Evolutionary conservation across 1,139 yeast genomes (phyloP), one percentile per base, ranked within the genome.

Genomic region (Diutina scorzettiae): DNA sequence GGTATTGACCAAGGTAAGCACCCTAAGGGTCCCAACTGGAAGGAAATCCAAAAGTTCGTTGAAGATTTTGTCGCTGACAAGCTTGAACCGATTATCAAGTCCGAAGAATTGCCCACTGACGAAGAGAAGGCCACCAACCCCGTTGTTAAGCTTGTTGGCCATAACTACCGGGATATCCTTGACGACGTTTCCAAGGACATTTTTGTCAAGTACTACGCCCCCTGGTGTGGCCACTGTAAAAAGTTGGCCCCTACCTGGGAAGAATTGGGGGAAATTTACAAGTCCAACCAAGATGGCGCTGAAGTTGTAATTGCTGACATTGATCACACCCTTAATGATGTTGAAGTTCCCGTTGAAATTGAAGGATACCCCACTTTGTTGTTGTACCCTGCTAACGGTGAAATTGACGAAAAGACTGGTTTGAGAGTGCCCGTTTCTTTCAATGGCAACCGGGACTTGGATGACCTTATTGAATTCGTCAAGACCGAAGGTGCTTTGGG

Each of bases 211-310:
- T 89, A 84, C 68, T 91, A 85, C 59, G 98, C 98, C 45, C 95
- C 96, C 65, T 91, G 98, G 98, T 89, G 98, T 71, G 96, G 97
- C 42, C 97, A 89, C 73, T 89, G 98, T 75, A 89, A 89, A 75
- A 85, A 76, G 64, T 73, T 89, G 64, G 95, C 95, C 46, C 98
- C 98, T 58, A 72, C 70, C 47, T 91, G 81, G 71, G 95, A 84
- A 59, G 93, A 86, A 60, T 75, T 91, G 53, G 96, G 87, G 45
- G 78, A 67, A 43, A 59, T 82, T 45, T 82, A 69, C 62, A 69
- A 66, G 45, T 64, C 72, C 43, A 75, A 74, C 51, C 57, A 64
- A 40, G 63, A 66, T 41, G 63, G 57, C 42, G 52, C 67, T 32
- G 67, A 78, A 58, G 85, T 89, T 46, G 60, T 79, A 42, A 68